These are phyloP conservation scores for Trichoderma polysporum DNA, from an alignment of 2,329 filamentous ascomycete genomes.

Conservation along the genomic window DNA sequence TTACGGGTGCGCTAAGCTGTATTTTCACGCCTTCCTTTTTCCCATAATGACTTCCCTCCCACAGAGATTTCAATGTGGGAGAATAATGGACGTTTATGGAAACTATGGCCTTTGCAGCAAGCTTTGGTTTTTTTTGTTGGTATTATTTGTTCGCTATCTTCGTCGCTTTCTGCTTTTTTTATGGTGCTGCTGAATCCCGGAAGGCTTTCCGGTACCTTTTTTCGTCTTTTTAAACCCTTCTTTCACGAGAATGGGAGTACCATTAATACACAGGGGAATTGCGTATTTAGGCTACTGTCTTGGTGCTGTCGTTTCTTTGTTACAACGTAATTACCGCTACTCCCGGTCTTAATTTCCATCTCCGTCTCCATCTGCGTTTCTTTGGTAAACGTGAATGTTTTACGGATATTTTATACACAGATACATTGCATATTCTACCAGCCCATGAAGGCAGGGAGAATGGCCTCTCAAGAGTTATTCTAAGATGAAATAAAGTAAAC, in stretches of 20 bases:
- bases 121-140: constrained; percentile 20
- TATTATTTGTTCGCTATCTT: constrained; percentile 23
- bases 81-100: constrained; percentile 19
- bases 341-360: background rate
- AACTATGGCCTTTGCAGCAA: constrained; percentile 20
- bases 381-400: background rate
- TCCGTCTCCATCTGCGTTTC: background rate
- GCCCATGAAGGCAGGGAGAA: too few relatives aligned
- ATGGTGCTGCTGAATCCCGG: constrained; percentile 17
- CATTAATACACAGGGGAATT: constrained; percentile 25
- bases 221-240: background rate
- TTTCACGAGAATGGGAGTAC: constrained; percentile 21
- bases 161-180: constrained; percentile 5
- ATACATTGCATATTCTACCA: background rate
- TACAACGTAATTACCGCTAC: background rate
- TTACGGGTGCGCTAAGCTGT: constrained; percentile 20
- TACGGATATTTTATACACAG: background rate
- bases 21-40: constrained; percentile 13
- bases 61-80: background rate
- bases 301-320: background rate
- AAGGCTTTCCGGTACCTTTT: constrained; percentile 20
- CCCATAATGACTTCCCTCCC: constrained; percentile 13
- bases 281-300: background rate
- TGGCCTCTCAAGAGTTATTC: too few relatives aligned
- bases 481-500: background rate